Conservation (phyloP, 345 rosid species). For the Excoecaria agallocha region DNA sequence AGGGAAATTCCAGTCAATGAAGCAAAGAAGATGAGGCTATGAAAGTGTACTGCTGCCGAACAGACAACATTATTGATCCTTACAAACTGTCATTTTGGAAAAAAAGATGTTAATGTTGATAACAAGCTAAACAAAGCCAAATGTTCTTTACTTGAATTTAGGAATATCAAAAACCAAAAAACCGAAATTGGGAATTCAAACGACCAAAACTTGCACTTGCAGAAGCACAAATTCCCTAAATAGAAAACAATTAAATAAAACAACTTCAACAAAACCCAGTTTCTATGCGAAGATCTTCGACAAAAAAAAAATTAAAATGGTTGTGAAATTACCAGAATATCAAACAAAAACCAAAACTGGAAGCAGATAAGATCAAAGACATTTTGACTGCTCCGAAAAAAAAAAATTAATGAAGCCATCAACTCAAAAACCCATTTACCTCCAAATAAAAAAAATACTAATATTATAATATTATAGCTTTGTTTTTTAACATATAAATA, state of each 20-base stretch:
- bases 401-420: slow-evolving; percentile 14
- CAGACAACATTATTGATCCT: slow-evolving; percentile 24
- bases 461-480: not conserved
- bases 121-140: not conserved
- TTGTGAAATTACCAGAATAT: not conserved
- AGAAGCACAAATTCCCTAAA: slow-evolving; percentile 20
- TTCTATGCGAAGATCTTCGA: not conserved
- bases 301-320: too few relatives aligned
- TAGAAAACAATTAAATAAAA: not conserved
- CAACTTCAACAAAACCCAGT: not conserved
- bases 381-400: not conserved
- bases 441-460: not conserved
- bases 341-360: not conserved
- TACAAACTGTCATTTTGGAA: not conserved
- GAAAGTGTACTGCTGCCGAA: slow-evolving; percentile 29
- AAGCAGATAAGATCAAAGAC: slow-evolving; percentile 7
- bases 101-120: slow-evolving; percentile 6
- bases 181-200: slow-evolving; percentile 26
- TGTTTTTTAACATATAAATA: not conserved
- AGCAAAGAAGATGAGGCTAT: slow-evolving; percentile 38
- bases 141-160: slow-evolving; percentile 12
- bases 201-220: slow-evolving; percentile 16
- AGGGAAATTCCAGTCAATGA: too few relatives aligned
- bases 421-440: not conserved
- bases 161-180: slow-evolving; percentile 5